phyloP scores from a whole-genome alignment of 257 asterid genomes.

The Penstemon newberryi region DNA sequence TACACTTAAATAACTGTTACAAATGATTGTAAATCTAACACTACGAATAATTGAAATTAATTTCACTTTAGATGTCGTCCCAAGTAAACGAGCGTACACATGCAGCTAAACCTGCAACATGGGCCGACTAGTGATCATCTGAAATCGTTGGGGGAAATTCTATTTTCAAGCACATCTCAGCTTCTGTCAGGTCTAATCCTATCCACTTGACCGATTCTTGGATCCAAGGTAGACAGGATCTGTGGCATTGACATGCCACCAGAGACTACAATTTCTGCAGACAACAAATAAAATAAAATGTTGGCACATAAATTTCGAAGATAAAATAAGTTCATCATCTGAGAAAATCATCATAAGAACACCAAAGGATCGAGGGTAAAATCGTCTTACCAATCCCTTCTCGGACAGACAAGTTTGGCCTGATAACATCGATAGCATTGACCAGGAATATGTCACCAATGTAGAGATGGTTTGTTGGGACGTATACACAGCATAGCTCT shows the following conservation, averaged over 20 bases:
- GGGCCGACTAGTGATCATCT: not conserved
- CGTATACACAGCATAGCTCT: constrained; percentile 18
- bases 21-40: constrained; percentile 27
- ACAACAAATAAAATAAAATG: constrained; percentile 21
- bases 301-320: constrained; percentile 18
- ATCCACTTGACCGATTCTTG: constrained; percentile 41
- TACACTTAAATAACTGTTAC: constrained; percentile 23
- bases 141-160: constrained; percentile 21
- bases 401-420: constrained; percentile 17
- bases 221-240: constrained; percentile 56
- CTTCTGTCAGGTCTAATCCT: constrained; percentile 47
- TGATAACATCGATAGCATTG: constrained; percentile 11
- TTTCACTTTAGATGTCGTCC: constrained; percentile 29
- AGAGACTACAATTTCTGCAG: constrained; percentile 67
- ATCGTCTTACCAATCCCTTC: constrained; percentile 20
- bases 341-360: not conserved
- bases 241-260: constrained; percentile 88
- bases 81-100: constrained; percentile 20
- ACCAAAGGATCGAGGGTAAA: too few relatives aligned
- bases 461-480: constrained; percentile 21
- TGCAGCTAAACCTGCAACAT: constrained; percentile 21
- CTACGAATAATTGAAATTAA: constrained; percentile 26
- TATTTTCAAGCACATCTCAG: constrained; percentile 27
- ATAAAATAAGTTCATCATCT: not conserved
- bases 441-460: constrained; percentile 19